Base-by-base conservation (phyloP, 1,284 basidiomycete genomes). In the Abortiporus biennis region DNA sequence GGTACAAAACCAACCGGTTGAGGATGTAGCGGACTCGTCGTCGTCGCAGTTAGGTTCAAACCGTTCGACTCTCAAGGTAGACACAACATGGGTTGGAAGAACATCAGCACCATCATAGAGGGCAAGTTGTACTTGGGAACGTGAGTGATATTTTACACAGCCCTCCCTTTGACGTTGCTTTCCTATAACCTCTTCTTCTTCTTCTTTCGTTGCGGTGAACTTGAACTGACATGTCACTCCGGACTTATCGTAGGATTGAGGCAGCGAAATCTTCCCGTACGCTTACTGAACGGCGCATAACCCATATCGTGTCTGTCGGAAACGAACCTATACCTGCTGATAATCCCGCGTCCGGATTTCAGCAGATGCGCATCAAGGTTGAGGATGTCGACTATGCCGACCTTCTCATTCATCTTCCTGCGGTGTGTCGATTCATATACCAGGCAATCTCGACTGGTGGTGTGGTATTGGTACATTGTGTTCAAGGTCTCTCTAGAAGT, bases 361-460 rank as follows among this genome's bases (percentile, higher is more conserved):
- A 60, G 35, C 85, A 88, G 57, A 65, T 81, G 61, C 80, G 85
- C 42, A 80, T 88, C 51, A 68, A 76, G 38, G 72, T 89, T 33
- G 80, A 86, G 54, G 90, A 93, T 61, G 77, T 87, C 50, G 86
- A 89, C 56, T 85, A 89, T 52, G 89, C 84, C 49, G 82, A 91
- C 58, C 75, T 93, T 40, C 69, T 91, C 43, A 84, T 88, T 34
- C 74, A 85, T 56, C 69, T 93, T 45, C 84, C 85, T n/a, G 61
- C 66, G 29, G 81, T 86, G 16, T 84, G 86, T 57, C 77, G 70
- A 37, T 93, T 91, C 61, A 92, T 94, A 53, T 76, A 90, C 53
- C 63, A 78, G 33, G 87, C 88, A 9, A 61, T 91, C 37, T 62
- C 66, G 24, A 60, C 65, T 12, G 80, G 80, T 33, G 89, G 90